Conservation (phyloP, 2,329 filamentous ascomycete species). For the Aureobasidium sp. region DNA sequence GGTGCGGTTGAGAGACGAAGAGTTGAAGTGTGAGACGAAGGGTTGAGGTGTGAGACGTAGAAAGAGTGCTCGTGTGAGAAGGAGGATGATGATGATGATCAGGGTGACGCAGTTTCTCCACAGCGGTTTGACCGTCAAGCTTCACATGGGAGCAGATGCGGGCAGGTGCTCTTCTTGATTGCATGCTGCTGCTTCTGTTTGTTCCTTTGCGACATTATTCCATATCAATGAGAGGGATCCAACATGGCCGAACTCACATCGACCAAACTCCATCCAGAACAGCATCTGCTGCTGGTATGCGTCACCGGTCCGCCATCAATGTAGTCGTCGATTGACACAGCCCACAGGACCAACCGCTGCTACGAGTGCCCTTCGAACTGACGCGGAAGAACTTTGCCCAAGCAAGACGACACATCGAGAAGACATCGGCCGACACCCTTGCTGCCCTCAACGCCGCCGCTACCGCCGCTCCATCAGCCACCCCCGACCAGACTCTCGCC, state of each 20-base stretch:
- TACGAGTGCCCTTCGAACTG: slow-evolving; percentile 87
- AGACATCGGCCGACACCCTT: slow-evolving; percentile 39
- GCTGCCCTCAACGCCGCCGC: slow-evolving; percentile 40
- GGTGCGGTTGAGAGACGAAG: not conserved
- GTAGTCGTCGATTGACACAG: not conserved
- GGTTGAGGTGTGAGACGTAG: not conserved
- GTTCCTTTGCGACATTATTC: not conserved
- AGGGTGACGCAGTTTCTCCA: not conserved
- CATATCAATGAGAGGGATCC: not conserved
- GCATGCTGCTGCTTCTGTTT: not conserved
- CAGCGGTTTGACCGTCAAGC: not conserved
- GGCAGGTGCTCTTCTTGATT: not conserved
- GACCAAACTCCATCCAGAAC: slow-evolving; percentile 63
- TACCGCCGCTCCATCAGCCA: slow-evolving; percentile 43
- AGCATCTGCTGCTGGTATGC: slow-evolving; percentile 63
- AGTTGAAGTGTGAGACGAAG: not conserved
- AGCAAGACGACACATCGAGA: slow-evolving; percentile 68
- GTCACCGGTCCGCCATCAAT: not conserved
- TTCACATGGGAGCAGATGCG: not conserved
- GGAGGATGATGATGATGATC: not conserved
- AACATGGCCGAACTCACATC: slow-evolving; percentile 42
- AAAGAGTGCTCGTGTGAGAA: not conserved
- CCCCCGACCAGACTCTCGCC: slow-evolving; percentile 41
- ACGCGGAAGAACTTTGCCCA: slow-evolving; percentile 90
- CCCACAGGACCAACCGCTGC: slow-evolving; percentile 77